A percentile compares a stretch with the other conserved stretches of the same genome.
These are phyloP conservation scores for Ogataea nitratoaversa DNA, from an alignment of 805 yeast genomes.

Conservation along the genomic window DNA sequence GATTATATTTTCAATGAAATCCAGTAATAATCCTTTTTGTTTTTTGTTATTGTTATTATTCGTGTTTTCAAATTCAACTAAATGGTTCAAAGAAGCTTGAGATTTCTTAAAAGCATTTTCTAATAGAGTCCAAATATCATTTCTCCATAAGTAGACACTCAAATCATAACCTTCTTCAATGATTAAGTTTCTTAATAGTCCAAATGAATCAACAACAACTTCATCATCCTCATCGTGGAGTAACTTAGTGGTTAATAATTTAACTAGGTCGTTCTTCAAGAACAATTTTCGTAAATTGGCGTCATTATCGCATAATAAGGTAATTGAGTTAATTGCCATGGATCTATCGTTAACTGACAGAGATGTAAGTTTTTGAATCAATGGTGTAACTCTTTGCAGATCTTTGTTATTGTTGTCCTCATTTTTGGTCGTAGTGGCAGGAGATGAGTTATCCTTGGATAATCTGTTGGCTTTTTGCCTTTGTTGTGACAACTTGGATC, in stretches of 20 bases:
- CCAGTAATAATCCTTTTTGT: constrained; percentile 49
- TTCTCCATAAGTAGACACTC: constrained; percentile 70
- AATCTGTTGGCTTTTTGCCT: constrained; percentile 16
- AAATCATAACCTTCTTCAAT: constrained; percentile 87
- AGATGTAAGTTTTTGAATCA: constrained; percentile 61
- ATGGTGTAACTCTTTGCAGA: constrained; percentile 54
- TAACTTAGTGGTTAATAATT: constrained; percentile 56
- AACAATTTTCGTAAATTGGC: constrained; percentile 54
- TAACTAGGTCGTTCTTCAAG: constrained; percentile 68
- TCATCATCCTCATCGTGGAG: constrained; percentile 69
- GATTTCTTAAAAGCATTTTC: constrained; percentile 49
- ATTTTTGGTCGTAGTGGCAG: constrained; percentile 31
- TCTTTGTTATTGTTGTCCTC: constrained; percentile 37
- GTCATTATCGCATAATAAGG: constrained; percentile 64
- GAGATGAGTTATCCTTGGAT: not conserved
- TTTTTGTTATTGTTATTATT: constrained; percentile 16
- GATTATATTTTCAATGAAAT: constrained; percentile 67
- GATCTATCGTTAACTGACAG: constrained; percentile 67
- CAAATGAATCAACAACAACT: constrained; percentile 75
- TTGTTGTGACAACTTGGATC: constrained; percentile 45
- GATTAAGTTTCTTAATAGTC: constrained; percentile 73
- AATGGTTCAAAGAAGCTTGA: constrained; percentile 41
- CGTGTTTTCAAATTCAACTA: constrained; percentile 25
- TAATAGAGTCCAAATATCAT: constrained; percentile 66
- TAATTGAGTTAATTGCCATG: constrained; percentile 71